phyloP scores from a whole-genome alignment of 73 alveolate species.

The Paramecium sonneborni region DNA sequence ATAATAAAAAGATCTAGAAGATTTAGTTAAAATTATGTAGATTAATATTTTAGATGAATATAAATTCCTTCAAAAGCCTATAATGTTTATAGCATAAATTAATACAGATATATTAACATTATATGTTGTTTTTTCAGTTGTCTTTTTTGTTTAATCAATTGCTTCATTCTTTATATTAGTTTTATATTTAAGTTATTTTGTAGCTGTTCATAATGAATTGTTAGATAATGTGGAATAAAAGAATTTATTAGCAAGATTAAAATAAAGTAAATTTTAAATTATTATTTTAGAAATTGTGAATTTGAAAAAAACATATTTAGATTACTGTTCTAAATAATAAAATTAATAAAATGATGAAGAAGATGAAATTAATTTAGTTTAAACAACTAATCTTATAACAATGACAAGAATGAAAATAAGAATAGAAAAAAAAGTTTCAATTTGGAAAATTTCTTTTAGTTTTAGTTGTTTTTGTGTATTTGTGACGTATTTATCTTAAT shows the following conservation, averaged over 20 bases:
- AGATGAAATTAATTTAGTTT: not conserved
- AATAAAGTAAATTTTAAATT: not conserved
- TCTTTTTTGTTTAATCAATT: not conserved
- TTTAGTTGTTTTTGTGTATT: conserved; percentile 10
- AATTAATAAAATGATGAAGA: not conserved
- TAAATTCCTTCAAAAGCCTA: not conserved
- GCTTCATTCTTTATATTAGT: not conserved
- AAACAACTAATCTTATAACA: not conserved
- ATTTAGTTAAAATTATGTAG: not conserved
- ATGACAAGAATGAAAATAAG: not conserved
- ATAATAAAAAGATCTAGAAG: not conserved
- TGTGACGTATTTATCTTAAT: not conserved
- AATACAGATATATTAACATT: not conserved
- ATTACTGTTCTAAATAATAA: not conserved
- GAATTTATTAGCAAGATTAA: not conserved
- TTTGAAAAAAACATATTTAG: not conserved
- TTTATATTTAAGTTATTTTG: not conserved
- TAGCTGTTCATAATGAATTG: not conserved
- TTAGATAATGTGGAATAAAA: not conserved
- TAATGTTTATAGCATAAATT: not conserved
- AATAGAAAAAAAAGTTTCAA: not conserved
- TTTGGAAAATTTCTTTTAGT: conserved; percentile 24
- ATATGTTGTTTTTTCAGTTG: conserved; percentile 20
- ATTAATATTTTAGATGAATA: not conserved
- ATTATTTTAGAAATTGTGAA: not conserved